phyloP scores from a whole-genome alignment of 345 rosid genomes.

The Trapa incisa region DNA sequence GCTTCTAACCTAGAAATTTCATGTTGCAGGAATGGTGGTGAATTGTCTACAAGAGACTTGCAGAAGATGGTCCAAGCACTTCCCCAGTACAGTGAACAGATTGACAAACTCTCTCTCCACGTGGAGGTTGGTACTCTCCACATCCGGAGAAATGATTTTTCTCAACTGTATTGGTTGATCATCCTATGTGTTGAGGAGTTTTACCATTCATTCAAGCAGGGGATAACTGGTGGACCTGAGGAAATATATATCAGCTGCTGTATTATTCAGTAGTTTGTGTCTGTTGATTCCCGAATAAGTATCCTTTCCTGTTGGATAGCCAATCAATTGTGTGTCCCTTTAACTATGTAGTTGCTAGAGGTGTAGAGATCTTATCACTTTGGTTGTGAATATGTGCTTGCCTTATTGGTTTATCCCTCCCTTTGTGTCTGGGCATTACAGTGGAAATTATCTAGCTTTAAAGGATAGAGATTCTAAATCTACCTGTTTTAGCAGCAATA shows the following conservation, averaged over 20 bases:
- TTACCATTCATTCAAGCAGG: not conserved
- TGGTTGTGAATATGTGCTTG: not conserved
- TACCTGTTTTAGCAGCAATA: too few species aligned
- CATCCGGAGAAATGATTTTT: not conserved
- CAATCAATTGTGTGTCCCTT: not conserved
- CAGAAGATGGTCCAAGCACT: conserved; percentile 99
- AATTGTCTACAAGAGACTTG: conserved; percentile 85
- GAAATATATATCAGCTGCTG: not conserved
- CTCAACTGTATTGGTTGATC: not conserved
- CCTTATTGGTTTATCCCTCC: not conserved
- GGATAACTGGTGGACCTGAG: not conserved
- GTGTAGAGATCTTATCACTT: not conserved
- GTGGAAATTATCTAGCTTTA: not conserved
- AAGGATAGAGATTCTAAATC: too few species aligned
- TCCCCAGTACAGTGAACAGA: conserved; percentile 98
- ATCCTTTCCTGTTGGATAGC: not conserved
- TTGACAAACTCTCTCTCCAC: conserved; percentile 97
- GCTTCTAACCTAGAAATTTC: conserved; percentile 13
- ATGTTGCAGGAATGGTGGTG: conserved; percentile 56
- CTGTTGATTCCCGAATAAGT: not conserved
- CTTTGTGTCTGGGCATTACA: not conserved
- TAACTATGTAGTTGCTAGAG: not conserved
- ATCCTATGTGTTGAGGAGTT: not conserved
- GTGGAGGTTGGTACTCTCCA: conserved; percentile 62
- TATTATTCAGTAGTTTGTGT: not conserved